These are phyloP conservation scores for Hippophae rhamnoides DNA, from an alignment of 306 rosid species.

Conservation along the genomic window DNA sequence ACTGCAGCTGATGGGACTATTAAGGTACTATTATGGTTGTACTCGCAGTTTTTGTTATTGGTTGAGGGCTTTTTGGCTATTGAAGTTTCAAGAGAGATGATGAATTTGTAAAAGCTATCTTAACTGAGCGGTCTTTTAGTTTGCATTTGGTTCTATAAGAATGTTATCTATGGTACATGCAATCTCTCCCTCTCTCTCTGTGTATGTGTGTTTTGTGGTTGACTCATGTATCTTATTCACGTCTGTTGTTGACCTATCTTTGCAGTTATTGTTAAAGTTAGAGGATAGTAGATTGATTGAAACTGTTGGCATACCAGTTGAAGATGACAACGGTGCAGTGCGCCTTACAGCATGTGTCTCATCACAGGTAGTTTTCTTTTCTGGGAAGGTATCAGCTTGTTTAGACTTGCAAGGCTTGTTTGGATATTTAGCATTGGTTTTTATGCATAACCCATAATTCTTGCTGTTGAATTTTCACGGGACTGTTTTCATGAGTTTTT, in stretches of 20 bases:
- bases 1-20: constrained; percentile 89
- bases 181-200: not conserved
- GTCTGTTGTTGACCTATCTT: constrained; percentile 12
- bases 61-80: not conserved
- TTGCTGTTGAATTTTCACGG: constrained; percentile 2
- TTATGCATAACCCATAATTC: not conserved
- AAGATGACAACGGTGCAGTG: constrained; percentile 39
- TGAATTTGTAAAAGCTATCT: not conserved
- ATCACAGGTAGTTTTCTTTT: constrained; percentile 57
- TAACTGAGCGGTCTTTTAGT: not conserved
- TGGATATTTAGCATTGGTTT: constrained; percentile 10
- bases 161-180: not conserved
- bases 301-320: constrained; percentile 91
- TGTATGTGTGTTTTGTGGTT: constrained; percentile 10
- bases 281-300: constrained; percentile 88
- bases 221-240: constrained; percentile 4
- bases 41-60: no score
- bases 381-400: constrained; percentile 11
- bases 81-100: not conserved
- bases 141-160: not conserved
- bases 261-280: constrained; percentile 83
- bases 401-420: constrained; percentile 9
- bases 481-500: constrained; percentile 1
- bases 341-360: constrained; percentile 98
- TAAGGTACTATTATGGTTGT: constrained; percentile 37